Percentiles rank a stretch among this genome's conserved stretches.
Evolutionary conservation across 345 rosid genomes (phyloP).

Genomic region (Sonneratia alba): DNA sequence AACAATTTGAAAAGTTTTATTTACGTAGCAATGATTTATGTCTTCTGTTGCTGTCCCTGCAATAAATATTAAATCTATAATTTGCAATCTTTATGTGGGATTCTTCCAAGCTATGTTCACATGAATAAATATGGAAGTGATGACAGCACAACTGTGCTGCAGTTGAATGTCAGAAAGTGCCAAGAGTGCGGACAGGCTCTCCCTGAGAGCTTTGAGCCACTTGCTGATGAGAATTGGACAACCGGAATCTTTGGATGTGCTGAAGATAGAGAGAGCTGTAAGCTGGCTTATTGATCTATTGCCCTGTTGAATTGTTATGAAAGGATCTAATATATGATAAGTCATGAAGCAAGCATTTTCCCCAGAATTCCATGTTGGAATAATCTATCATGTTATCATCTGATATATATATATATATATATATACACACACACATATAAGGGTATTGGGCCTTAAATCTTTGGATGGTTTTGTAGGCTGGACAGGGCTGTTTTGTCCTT

Average conservation of each 20-base stretch:
- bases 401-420: neutral
- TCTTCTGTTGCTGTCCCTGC: neutral
- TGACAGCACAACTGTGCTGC: slow-evolving; percentile 9
- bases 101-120: neutral
- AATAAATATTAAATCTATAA: neutral
- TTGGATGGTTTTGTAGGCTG: slow-evolving; percentile 37
- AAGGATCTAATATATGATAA: neutral
- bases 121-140: neutral
- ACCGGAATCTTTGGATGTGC: slow-evolving; percentile 87
- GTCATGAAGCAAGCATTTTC: neutral
- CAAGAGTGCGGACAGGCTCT: slow-evolving; percentile 88
- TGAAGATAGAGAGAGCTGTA: slow-evolving; percentile 78
- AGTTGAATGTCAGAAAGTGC: slow-evolving; percentile 73
- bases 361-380: neutral
- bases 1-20: neutral
- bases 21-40: neutral
- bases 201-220: slow-evolving; percentile 77
- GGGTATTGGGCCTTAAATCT: neutral
- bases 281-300: slow-evolving; percentile 20
- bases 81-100: neutral
- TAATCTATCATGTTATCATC: neutral
- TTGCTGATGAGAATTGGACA: slow-evolving; percentile 87
- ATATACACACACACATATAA: too few relatives aligned
- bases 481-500: slow-evolving; percentile 85
- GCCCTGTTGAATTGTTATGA: neutral